Evolutionary conservation across 768 basidiomycete species (phyloP), one percentile per base, ranked within the genome.

Genomic region (Lactifluus piperatus): DNA sequence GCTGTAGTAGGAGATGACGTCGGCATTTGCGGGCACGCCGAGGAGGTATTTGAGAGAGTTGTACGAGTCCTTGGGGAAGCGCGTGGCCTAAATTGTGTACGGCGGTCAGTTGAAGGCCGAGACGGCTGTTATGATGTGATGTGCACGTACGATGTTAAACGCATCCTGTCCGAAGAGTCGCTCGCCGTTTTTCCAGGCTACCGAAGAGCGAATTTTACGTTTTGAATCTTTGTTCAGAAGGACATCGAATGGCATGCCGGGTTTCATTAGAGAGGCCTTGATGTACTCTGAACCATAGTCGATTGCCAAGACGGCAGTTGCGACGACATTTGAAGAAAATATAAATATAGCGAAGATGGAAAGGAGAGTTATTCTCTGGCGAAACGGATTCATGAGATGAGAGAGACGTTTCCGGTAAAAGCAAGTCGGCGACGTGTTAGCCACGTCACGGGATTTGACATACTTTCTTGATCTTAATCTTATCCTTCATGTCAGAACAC

Each of bases 241-340:
- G 30, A 99, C 91, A 73, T 99, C 97, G 66, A 99, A 95, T 4
- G 95, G 94, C 32, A 90, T 74, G 46, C 92, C 94, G 1, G 94
- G 93, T 68, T 93, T 94, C 79, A 97, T 87, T 57, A 98, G 76
- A 4, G 94, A 94, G 29, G 93, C 91, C 73, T 97, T 99, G 68
- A 94, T 97, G 81, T 86, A 94, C 74, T 98, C 97, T 18, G 91
- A 82, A 69, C 97, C 97, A 81, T 97, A 97, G 83, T 99, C 97
- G 68, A 99, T 91, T 20, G 94, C 94, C 49, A 99, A 81, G 13
- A 98, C 81, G 3, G 94, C 83, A 22, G 86, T 88, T 55, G 63
- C 68, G 49, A 65, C 46, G 50, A 51, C 44, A 51, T 61, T 26
- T 62, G 65, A 65, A 59, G 68, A 48, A 62, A 65, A 62, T 56